phyloP scores from a whole-genome alignment of 805 yeast genomes.

The Myxozyma lipomycoides region DNA sequence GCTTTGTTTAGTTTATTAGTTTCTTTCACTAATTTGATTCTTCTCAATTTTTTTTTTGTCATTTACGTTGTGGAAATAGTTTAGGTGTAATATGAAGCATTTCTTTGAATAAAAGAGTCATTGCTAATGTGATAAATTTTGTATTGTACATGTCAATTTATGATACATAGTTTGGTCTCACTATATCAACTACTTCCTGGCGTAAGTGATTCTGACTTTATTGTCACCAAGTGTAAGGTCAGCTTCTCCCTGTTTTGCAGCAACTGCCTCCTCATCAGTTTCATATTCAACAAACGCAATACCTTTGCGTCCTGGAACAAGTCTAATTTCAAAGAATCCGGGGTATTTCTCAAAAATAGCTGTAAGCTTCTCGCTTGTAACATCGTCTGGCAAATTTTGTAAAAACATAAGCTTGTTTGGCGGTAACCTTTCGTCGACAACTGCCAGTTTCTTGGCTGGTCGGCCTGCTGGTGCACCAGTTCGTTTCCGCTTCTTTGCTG shows the following conservation, averaged over 20 bases:
- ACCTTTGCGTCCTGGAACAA: slow-evolving; percentile 56
- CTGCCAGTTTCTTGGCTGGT: slow-evolving; percentile 20
- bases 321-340: slow-evolving; percentile 65
- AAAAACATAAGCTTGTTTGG: slow-evolving; percentile 68
- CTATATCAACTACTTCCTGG: slow-evolving; percentile 36
- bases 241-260: slow-evolving; percentile 36
- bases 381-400: slow-evolving; percentile 55
- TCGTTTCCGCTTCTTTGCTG: slow-evolving; percentile 23
- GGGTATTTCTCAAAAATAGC: slow-evolving; percentile 46
- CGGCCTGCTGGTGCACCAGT: slow-evolving; percentile 21
- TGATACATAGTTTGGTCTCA: too few species aligned
- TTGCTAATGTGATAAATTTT: background rate
- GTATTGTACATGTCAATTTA: background rate
- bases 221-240: slow-evolving; percentile 31
- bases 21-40: background rate
- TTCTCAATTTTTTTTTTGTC: background rate
- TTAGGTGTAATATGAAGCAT: background rate
- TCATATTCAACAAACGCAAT: slow-evolving; percentile 82
- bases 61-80: background rate
- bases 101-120: background rate
- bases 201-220: slow-evolving; percentile 34
- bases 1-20: background rate
- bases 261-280: slow-evolving; percentile 49
- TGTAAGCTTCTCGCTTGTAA: slow-evolving; percentile 43
- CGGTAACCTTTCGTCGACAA: slow-evolving; percentile 41